A percentile compares a stretch with the other conserved stretches of the same genome.
Evolutionary conservation across 805 yeast species (phyloP).

Genomic region (Sugiyamaella boreocaroliniensis): DNA sequence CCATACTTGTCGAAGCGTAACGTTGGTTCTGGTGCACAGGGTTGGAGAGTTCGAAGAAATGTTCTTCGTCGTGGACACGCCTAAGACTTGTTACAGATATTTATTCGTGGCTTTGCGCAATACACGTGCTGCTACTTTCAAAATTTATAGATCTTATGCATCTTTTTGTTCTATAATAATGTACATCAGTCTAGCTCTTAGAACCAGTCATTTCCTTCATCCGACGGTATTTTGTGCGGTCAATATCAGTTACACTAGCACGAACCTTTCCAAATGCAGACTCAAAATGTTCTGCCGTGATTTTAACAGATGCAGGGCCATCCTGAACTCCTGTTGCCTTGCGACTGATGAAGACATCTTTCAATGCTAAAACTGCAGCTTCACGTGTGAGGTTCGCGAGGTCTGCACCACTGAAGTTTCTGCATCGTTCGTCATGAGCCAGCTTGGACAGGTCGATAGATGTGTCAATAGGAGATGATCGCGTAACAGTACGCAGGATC

Average conservation of each 20-base stretch:
- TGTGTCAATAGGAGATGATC: constrained; percentile 62
- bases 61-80: constrained; percentile 10
- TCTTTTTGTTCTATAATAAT: background rate
- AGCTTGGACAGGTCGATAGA: constrained; percentile 55
- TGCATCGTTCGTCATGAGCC: constrained; percentile 71
- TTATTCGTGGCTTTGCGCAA: background rate
- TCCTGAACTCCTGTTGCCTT: constrained; percentile 32
- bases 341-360: constrained; percentile 37
- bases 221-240: constrained; percentile 65
- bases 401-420: constrained; percentile 95
- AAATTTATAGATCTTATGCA: background rate
- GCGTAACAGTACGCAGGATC: constrained; percentile 69
- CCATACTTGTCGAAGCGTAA: constrained; percentile 39
- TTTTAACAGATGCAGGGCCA: constrained; percentile 39
- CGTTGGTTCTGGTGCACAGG: constrained; percentile 12
- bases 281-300: constrained; percentile 60
- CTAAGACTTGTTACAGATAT: background rate
- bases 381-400: constrained; percentile 85
- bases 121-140: background rate
- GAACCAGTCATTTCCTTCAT: constrained; percentile 8
- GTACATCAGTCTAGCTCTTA: background rate
- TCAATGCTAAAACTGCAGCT: constrained; percentile 60
- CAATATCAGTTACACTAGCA: constrained; percentile 87
- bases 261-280: constrained; percentile 66
- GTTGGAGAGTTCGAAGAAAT: constrained; percentile 13